Evolutionary conservation across 176 grass and related monocot species (phyloP), one percentile per base, ranked within the genome.

Genomic region (Carex myosuroides): DNA sequence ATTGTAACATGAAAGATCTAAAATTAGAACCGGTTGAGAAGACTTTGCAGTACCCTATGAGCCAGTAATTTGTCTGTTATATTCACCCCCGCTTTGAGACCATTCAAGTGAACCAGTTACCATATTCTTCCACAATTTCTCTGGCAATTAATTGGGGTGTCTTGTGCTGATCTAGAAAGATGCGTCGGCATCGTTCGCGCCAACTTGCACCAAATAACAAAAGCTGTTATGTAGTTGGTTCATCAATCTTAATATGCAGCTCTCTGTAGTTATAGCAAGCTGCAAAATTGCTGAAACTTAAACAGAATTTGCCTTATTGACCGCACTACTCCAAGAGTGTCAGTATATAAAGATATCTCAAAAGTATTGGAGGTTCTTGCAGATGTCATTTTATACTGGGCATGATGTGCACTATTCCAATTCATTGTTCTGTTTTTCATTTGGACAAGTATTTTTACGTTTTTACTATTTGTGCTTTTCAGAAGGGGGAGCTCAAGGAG

Each of bases 401-500:
- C n/a, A 54, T 24, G 44, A 75, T 75, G 44, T 75, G 22, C 21
- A 16, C 20, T 14, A 48, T 33, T 54, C 48, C 22, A 77, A 56
- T 77, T 55, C 18, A 53, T 78, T 57, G 16, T 78, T 32, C 6
- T 18, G 9, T 29, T 9, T 2, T 57, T 57, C 7, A 12, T 57
- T 57, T 2, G 5, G 14, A 16, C 14, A 78, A 30, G 52, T 35
- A 32, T 16, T 82, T 55, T 60, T 14, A 80, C 69, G 9, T 60
- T 55, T 2, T 67, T 83, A 18, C 61, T 46, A 13, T 33, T 64
- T 30, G 53, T 86, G 73, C 82, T 79, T 42, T 91, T 81, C 91
- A 99, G 97, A 95, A 99, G 26, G 93, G 91, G 63, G 93, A 99
- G 39, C 93, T 99, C 39, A 92, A 89, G 86, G 90, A 91, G 69